Evolutionary conservation across 805 yeast genomes (phyloP).

Genomic region (Wickerhamomyces chambardii): DNA sequence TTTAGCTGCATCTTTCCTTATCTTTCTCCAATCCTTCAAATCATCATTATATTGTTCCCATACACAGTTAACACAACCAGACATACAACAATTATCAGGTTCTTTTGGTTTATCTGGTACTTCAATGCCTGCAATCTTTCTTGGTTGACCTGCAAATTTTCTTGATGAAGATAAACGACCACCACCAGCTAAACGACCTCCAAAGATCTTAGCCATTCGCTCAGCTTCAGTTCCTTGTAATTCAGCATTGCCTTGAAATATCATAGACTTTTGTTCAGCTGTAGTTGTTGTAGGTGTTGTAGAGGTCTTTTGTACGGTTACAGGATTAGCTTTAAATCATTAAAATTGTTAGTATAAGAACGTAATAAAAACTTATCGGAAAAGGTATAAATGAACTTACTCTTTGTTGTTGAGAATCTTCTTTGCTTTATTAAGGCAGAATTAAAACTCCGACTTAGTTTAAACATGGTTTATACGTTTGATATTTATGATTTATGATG

Average conservation of each 20-base stretch:
- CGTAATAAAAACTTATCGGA: background rate
- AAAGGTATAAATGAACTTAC: background rate
- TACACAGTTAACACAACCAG: constrained; percentile 94
- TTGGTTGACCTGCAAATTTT: constrained; percentile 9
- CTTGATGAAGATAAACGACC: constrained; percentile 30
- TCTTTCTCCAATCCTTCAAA: constrained; percentile 66
- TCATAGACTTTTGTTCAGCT: background rate
- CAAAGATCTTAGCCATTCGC: constrained; percentile 41
- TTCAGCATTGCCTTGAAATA: constrained; percentile 22
- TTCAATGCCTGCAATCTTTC: constrained; percentile 45
- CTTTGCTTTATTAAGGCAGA: background rate
- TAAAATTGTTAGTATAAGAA: background rate
- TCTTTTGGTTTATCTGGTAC: constrained; percentile 84
- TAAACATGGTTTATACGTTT: background rate
- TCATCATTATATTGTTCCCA: constrained; percentile 94
- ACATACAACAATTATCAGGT: constrained; percentile 96
- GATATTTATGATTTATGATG: no score
- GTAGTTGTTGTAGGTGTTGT: background rate
- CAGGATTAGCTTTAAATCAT: background rate
- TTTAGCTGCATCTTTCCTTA: constrained; percentile 51
- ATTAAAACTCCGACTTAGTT: background rate
- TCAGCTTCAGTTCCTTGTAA: constrained; percentile 31
- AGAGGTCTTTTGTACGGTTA: background rate
- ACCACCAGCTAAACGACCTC: constrained; percentile 48
- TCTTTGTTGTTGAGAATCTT: background rate